Evolutionary conservation across 257 asterid genomes (phyloP).

Genomic region (Solanum boliviense): DNA sequence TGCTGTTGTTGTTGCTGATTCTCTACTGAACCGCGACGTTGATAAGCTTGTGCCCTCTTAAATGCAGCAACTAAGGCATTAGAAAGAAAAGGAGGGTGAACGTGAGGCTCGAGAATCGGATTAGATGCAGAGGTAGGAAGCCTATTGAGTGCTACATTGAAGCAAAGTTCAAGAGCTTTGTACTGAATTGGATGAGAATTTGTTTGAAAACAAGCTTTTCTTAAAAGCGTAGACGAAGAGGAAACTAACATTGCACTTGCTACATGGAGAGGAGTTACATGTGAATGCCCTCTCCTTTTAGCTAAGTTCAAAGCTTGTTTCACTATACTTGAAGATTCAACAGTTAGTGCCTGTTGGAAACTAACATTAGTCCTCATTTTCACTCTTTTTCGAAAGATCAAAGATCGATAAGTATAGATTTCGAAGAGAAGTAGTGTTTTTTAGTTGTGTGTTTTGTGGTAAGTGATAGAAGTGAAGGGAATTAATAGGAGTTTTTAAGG

Average conservation of each 20-base stretch:
- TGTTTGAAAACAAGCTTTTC: constrained; percentile 62
- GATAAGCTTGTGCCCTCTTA: constrained; percentile 90
- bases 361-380: constrained; percentile 63
- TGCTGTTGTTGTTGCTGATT: constrained; percentile 33
- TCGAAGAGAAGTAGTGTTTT: not conserved
- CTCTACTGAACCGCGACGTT: constrained; percentile 57
- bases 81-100: constrained; percentile 60
- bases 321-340: constrained; percentile 50
- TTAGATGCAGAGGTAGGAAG: constrained; percentile 66
- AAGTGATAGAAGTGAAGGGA: constrained; percentile 5
- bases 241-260: constrained; percentile 74
- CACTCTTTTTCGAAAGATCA: not conserved
- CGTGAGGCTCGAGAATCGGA: constrained; percentile 43
- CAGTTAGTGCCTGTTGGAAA: constrained; percentile 71
- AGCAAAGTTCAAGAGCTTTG: constrained; percentile 90
- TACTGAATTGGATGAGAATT: constrained; percentile 87
- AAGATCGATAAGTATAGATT: not conserved
- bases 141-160: constrained; percentile 83
- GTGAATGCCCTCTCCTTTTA: constrained; percentile 81
- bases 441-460: not conserved
- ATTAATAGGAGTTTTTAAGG: constrained; percentile 19
- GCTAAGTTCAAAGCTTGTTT: constrained; percentile 74
- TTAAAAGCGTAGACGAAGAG: constrained; percentile 31
- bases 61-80: constrained; percentile 85
- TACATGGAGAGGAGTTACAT: constrained; percentile 89